A percentile compares a stretch with the other conserved stretches of the same genome.
Conservation (phyloP, 2,329 filamentous ascomycete genomes). For the Arthroderma uncinatum region DNA sequence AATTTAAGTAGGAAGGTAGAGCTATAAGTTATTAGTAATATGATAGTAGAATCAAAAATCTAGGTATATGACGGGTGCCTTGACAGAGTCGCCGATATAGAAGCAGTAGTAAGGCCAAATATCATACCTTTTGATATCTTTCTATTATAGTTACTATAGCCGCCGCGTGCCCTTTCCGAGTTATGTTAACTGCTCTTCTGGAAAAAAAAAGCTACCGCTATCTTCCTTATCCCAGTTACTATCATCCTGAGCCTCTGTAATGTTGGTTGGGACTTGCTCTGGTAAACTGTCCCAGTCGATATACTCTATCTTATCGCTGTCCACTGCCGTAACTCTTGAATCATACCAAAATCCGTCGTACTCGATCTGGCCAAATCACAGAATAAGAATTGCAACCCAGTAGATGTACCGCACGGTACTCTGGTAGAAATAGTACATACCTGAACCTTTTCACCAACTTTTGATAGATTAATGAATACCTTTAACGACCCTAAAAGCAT, state of each 20-base stretch:
- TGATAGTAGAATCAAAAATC: constrained; percentile 15
- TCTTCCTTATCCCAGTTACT: constrained; percentile 12
- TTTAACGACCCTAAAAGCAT: constrained; percentile 14
- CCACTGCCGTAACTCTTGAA: constrained; percentile 14
- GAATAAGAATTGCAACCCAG: not conserved
- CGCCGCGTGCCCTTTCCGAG: constrained; percentile 15
- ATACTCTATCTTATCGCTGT: constrained; percentile 15
- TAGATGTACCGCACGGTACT: constrained; percentile 9
- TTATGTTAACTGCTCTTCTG: constrained; percentile 14
- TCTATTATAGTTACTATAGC: constrained; percentile 13
- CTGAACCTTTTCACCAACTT: constrained; percentile 14
- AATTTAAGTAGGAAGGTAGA: constrained; percentile 16
- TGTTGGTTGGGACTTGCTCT: constrained; percentile 6
- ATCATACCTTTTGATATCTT: constrained; percentile 12
- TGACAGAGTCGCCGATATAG: constrained; percentile 14
- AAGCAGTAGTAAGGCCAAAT: constrained; percentile 14
- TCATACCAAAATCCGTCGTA: constrained; percentile 14
- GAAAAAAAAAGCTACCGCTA: constrained; percentile 12
- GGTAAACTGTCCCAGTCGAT: constrained; percentile 12
- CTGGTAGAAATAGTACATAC: constrained; percentile 11
- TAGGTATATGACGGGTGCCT: constrained; percentile 15
- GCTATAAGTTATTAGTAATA: constrained; percentile 12
- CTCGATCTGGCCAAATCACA: constrained; percentile 13
- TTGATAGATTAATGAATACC: constrained; percentile 12
- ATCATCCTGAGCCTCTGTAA: constrained; percentile 12